Percentiles rank a stretch among this genome's conserved stretches.
Evolutionary conservation across 2,329 filamentous ascomycete genomes (phyloP).

Genomic region (Endoconidiophora polonica): DNA sequence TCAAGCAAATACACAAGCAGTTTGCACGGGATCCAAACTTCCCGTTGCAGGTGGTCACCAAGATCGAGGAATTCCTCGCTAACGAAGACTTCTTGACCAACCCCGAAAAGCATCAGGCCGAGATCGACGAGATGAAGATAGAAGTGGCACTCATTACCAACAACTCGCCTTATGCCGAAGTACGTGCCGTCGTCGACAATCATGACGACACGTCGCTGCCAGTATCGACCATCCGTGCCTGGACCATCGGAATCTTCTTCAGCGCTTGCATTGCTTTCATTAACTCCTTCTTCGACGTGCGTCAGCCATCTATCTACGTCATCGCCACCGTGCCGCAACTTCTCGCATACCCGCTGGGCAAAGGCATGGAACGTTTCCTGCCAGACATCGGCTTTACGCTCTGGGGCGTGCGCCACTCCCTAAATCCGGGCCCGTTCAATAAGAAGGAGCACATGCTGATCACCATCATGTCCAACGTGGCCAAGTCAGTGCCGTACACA

Average conservation of each 20-base stretch:
- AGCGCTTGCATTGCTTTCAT: constrained; percentile 28
- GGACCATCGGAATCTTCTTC: constrained; percentile 33
- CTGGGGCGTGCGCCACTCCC: constrained; percentile 18
- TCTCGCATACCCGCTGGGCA: constrained; percentile 32
- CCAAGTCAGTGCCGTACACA: constrained; percentile 30
- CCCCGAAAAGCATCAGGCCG: constrained; percentile 24
- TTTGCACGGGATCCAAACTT: constrained; percentile 25
- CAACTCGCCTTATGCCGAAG: constrained; percentile 39
- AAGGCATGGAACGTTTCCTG: constrained; percentile 26
- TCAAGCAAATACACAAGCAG: constrained; percentile 21
- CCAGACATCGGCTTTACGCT: constrained; percentile 29
- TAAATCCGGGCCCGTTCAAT: constrained; percentile 36
- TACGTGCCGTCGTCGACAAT: constrained; percentile 37
- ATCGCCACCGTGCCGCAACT: constrained; percentile 37
- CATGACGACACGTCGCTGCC: constrained; percentile 33
- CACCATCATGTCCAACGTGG: constrained; percentile 37
- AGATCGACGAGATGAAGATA: constrained; percentile 35
- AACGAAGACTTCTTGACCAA: constrained; percentile 20
- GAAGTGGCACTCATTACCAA: constrained; percentile 34
- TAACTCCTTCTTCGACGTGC: constrained; percentile 40
- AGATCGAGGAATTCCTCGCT: constrained; percentile 21
- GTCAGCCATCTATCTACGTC: constrained; percentile 33
- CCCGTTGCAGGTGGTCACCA: constrained; percentile 20
- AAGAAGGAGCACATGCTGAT: constrained; percentile 42
- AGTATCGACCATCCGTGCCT: constrained; percentile 34